phyloP scores from a whole-genome alignment of 129 eudicot genomes.

The Escallonia herrerae region DNA sequence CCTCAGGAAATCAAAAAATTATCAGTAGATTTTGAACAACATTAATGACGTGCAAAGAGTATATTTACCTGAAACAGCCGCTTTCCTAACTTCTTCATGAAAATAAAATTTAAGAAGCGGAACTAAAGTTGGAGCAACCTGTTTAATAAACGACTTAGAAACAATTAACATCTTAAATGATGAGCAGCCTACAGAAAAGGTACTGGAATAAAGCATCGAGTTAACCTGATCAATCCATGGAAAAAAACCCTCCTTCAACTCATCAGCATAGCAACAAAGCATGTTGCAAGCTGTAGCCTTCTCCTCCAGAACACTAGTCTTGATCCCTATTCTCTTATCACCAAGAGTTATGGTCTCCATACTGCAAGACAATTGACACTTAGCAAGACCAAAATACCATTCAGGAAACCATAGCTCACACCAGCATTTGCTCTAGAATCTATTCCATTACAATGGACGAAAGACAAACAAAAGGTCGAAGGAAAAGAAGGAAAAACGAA shows the following conservation, averaged over 20 bases:
- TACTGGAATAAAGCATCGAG: not conserved
- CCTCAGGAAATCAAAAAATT: not conserved
- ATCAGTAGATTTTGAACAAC: not conserved
- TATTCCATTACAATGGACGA: not conserved
- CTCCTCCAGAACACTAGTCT: constrained; percentile 97
- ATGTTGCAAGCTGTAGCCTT: constrained; percentile 99
- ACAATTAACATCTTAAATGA: constrained; percentile 4
- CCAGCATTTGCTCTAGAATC: too few relatives aligned
- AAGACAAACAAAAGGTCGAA: not conserved
- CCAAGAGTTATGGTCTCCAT: constrained; percentile 99
- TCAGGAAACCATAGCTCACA: not conserved
- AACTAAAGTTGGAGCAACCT: constrained; percentile 98
- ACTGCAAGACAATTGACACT: constrained; percentile 37
- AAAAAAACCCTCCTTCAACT: constrained; percentile 93
- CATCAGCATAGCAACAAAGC: constrained; percentile 98
- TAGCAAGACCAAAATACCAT: constrained; percentile 5
- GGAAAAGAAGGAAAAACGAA: not conserved
- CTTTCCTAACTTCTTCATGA: constrained; percentile 98
- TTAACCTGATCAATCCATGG: constrained; percentile 99
- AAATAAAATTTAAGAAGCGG: constrained; percentile 95
- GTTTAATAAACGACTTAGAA: not conserved
- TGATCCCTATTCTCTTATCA: constrained; percentile 95
- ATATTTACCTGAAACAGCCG: constrained; percentile 87
- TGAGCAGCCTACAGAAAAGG: not conserved
- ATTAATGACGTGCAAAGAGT: not conserved